Evolutionary conservation across 2,329 filamentous ascomycete genomes (phyloP).

Genomic region (Penicillium sumatraense): DNA sequence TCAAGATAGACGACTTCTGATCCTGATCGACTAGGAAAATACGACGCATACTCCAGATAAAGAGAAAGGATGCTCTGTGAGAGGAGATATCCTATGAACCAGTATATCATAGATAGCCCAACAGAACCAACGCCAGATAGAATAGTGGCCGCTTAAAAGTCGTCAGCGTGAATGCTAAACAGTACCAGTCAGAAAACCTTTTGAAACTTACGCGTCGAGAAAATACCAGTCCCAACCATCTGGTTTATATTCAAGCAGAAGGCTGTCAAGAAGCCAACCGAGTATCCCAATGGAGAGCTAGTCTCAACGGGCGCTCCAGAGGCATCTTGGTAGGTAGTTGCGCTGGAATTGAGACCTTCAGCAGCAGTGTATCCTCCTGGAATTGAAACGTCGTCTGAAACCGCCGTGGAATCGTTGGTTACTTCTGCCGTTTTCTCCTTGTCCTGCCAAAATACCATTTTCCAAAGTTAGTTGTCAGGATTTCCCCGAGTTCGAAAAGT

Average conservation of each 20-base stretch:
- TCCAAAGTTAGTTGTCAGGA: too few species aligned
- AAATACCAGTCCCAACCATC: conserved; percentile 69
- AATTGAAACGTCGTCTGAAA: not conserved
- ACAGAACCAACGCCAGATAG: conserved; percentile 64
- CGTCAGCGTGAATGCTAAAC: not conserved
- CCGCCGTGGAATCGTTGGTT: not conserved
- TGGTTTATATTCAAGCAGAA: conserved; percentile 65
- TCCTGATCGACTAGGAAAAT: conserved; percentile 69
- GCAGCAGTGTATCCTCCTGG: conserved; percentile 10
- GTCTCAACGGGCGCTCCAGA: conserved; percentile 65
- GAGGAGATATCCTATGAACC: conserved; percentile 66
- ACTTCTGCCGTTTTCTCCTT: conserved; percentile 1
- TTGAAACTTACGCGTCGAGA: conserved; percentile 63
- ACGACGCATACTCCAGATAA: conserved; percentile 67
- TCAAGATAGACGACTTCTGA: conserved; percentile 71
- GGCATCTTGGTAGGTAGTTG: conserved; percentile 63
- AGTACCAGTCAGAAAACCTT: not conserved
- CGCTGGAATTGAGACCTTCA: conserved; percentile 49
- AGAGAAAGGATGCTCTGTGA: conserved; percentile 60
- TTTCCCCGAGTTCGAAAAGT: too few species aligned
- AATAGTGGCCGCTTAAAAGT: conserved; percentile 59
- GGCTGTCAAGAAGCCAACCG: conserved; percentile 60
- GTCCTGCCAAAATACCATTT: not conserved
- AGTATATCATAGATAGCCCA: conserved; percentile 66
- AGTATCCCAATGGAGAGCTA: conserved; percentile 63